phyloP scores from a whole-genome alignment of 2,329 filamentous ascomycete species.

The Mycosphaerella arachidis region DNA sequence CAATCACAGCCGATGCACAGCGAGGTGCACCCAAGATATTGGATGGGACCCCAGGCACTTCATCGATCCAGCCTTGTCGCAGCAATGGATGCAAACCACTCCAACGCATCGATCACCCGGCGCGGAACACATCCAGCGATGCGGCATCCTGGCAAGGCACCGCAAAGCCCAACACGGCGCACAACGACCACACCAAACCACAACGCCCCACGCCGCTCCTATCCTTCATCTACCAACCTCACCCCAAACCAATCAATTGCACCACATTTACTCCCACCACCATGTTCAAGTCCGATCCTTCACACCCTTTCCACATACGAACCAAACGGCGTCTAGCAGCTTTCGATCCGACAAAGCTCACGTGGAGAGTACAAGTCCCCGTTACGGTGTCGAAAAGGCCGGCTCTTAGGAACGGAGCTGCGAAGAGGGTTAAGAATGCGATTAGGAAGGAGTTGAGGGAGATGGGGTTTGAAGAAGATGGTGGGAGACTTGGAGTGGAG shows the following conservation, averaged over 20 bases:
- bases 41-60: not conserved
- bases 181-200: too few species aligned
- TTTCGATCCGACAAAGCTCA: slow-evolving; percentile 37
- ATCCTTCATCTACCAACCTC: slow-evolving; percentile 18
- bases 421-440: slow-evolving; percentile 42
- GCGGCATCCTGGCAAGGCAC: not conserved
- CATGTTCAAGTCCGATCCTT: slow-evolving; percentile 21
- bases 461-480: slow-evolving; percentile 42
- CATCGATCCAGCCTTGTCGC: not conserved
- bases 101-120: not conserved
- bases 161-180: not conserved
- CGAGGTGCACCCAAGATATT: not conserved
- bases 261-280: slow-evolving; percentile 24
- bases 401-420: slow-evolving; percentile 45
- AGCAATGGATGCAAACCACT: not conserved
- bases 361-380: slow-evolving; percentile 43
- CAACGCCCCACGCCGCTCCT: slow-evolving; percentile 9
- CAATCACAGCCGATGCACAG: not conserved
- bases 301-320: slow-evolving; percentile 34
- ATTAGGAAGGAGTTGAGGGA: slow-evolving; percentile 44
- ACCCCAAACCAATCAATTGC: slow-evolving; percentile 25
- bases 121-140: not conserved
- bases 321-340: slow-evolving; percentile 18
- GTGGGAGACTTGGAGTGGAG: slow-evolving; percentile 10
- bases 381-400: slow-evolving; percentile 35